Evolutionary conservation across 1,284 basidiomycete genomes (phyloP), one percentile per base, ranked within the genome.

Genomic region (Apiotrichum gamsii): DNA sequence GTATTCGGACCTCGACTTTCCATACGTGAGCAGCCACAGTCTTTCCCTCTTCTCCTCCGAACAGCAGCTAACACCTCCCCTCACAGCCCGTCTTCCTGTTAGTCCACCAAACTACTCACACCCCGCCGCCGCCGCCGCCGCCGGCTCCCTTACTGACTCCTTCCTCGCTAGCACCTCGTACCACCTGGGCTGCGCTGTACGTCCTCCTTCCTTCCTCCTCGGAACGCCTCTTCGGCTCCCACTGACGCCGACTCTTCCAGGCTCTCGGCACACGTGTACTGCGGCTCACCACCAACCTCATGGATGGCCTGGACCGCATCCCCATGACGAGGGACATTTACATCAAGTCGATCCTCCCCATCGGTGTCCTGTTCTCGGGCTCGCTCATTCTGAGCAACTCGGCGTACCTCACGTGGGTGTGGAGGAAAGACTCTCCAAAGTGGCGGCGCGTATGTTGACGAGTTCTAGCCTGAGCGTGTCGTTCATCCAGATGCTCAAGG

Each of bases 401-500:
- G 35, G 90, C 94, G 3, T 97, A 97, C 70, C 81, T 96, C 24
- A 61, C 65, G 67, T 68, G 34, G 49, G 61, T 59, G 10, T 28
- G 25, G 25, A 6, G 8, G 11, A 28, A 28, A 28, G 25, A 28
- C 25, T 28, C 25, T 11, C 8, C 25, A 28, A n/a, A n/a, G n/a
- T n/a, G n/a, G n/a, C n/a, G n/a, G n/a, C n/a, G n/a, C n/a, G n/a
- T n/a, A n/a, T 58, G 45, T 52, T 40, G 13, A 11, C 35, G 5
- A 39, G 41, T 5, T 15, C 8, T 32, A 86, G 91, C 52, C 80
- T 97, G 55, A 87, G 83, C 58, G 88, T 97, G 10, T 84, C 90
- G 0, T 97, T 94, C 73, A 97, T 97, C 57, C 94, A 98, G 71
- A 97, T 97, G 93, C 83, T 95, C 72, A 95, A 95, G 81, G 87